A percentile compares a stretch with the other conserved stretches of the same genome.
Evolutionary conservation across 1,284 basidiomycete genomes (phyloP).

Genomic region (Microbotryomycetes sp.): DNA sequence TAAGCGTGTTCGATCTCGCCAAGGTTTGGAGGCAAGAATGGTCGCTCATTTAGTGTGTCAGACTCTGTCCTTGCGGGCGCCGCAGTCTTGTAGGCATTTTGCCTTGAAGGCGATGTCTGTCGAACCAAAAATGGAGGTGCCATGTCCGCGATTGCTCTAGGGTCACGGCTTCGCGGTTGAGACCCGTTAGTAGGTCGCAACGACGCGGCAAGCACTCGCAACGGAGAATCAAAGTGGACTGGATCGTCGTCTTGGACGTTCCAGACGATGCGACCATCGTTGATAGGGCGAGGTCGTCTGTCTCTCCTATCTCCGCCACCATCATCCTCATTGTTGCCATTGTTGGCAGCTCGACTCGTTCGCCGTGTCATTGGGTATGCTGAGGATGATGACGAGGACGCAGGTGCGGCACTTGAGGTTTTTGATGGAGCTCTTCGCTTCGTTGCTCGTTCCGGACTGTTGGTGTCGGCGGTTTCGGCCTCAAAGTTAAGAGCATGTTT

Average conservation of each 20-base stretch:
- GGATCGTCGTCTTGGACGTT: slow-evolving; percentile 11
- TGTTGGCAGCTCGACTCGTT: not conserved
- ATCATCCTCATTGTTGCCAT: not conserved
- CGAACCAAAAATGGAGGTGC: not conserved
- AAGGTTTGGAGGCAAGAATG: slow-evolving; percentile 3
- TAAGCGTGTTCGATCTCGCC: slow-evolving; percentile 27
- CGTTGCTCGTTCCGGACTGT: not conserved
- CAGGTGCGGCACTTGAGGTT: not conserved
- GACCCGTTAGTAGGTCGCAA: slow-evolving; percentile 4
- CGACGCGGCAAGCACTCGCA: slow-evolving; percentile 14
- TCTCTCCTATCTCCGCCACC: not conserved
- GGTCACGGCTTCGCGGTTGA: not conserved
- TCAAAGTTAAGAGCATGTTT: slow-evolving; percentile 20
- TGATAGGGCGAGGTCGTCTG: not conserved
- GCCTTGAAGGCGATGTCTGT: not conserved
- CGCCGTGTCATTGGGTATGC: not conserved
- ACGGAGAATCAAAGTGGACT: slow-evolving; percentile 5
- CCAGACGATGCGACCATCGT: not conserved
- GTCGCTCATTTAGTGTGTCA: too few relatives aligned
- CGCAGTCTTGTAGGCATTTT: not conserved
- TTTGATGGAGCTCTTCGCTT: not conserved
- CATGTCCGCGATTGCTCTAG: not conserved
- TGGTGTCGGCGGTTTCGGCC: not conserved
- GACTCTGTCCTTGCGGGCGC: not conserved
- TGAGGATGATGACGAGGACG: not conserved